Percentiles rank a stretch among this genome's conserved stretches.
phyloP scores from a whole-genome alignment of 163 green algal species.

The Scenedesmus sp. region DNA sequence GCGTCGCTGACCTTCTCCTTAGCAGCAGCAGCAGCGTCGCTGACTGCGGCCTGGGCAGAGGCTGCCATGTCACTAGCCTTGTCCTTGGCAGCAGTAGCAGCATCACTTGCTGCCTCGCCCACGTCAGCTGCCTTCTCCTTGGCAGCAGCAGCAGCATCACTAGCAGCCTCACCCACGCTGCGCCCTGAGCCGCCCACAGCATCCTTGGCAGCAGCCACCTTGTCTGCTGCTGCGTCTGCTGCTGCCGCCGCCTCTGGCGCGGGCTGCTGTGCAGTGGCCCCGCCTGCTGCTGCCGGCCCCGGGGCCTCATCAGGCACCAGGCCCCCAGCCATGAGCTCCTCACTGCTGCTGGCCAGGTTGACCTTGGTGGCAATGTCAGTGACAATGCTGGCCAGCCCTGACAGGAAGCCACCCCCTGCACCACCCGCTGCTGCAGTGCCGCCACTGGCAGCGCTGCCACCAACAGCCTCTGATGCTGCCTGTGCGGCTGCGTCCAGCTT shows the following conservation, averaged over 20 bases:
- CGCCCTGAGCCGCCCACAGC: background rate
- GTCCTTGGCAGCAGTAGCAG: conserved; percentile 27
- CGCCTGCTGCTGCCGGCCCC: conserved; percentile 35
- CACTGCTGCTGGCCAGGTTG: conserved; percentile 43
- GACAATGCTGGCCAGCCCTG: conserved; percentile 18
- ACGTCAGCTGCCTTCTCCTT: background rate
- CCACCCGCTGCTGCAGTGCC: background rate
- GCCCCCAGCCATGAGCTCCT: conserved; percentile 48
- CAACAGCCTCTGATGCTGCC: background rate
- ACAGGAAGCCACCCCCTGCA: conserved; percentile 15
- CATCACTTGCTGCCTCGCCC: background rate
- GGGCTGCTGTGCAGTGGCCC: background rate
- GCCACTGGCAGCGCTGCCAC: background rate
- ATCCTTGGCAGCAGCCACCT: background rate
- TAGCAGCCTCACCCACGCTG: conserved; percentile 10
- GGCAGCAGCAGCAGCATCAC: background rate
- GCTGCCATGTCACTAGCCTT: conserved; percentile 6
- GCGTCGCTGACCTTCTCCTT: background rate
- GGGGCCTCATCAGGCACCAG: conserved; percentile 33
- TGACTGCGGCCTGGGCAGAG: background rate
- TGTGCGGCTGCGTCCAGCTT: background rate
- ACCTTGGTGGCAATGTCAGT: conserved; percentile 46
- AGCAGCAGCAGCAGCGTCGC: background rate
- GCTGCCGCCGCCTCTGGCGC: conserved; percentile 12
- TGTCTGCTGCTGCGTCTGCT: conserved; percentile 21